Conservation (phyloP, 768 basidiomycete species). For the Piloderma croceum region DNA sequence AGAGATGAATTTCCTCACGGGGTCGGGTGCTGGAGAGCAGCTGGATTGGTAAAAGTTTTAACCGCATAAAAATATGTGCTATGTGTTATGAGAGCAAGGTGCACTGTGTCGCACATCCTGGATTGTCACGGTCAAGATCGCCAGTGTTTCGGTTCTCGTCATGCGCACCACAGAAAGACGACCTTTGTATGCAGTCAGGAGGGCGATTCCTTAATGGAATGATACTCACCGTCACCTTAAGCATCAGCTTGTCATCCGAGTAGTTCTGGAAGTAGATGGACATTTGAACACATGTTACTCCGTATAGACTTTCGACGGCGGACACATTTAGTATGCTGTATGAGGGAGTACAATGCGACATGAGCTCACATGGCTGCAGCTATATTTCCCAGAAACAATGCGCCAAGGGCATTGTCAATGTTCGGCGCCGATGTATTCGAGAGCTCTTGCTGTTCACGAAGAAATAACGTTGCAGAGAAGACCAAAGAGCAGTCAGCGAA, state of each 20-base stretch:
- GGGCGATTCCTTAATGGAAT: not conserved
- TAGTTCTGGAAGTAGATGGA: constrained; percentile 32
- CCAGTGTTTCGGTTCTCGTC: too few species aligned
- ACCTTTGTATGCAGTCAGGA: too few species aligned
- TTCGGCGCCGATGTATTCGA: too few species aligned
- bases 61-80: constrained; percentile 33
- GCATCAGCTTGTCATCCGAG: constrained; percentile 21
- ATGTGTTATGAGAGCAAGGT: constrained; percentile 29
- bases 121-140: too few species aligned
- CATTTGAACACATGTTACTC: constrained; percentile 36
- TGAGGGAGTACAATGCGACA: not conserved
- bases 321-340: not conserved
- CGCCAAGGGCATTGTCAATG: constrained; percentile 37
- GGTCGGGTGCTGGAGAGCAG: constrained; percentile 19
- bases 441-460: too few species aligned
- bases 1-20: too few species aligned
- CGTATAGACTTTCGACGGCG: constrained; percentile 32
- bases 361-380: constrained; percentile 35
- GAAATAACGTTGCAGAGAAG: too few species aligned
- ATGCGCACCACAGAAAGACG: too few species aligned
- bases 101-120: constrained; percentile 33
- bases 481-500: too few species aligned
- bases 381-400: constrained; percentile 39
- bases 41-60: constrained; percentile 26
- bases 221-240: constrained; percentile 29